Base-by-base conservation (phyloP, 1,139 yeast genomes). In the Magnusiomyces clavatus region DNA sequence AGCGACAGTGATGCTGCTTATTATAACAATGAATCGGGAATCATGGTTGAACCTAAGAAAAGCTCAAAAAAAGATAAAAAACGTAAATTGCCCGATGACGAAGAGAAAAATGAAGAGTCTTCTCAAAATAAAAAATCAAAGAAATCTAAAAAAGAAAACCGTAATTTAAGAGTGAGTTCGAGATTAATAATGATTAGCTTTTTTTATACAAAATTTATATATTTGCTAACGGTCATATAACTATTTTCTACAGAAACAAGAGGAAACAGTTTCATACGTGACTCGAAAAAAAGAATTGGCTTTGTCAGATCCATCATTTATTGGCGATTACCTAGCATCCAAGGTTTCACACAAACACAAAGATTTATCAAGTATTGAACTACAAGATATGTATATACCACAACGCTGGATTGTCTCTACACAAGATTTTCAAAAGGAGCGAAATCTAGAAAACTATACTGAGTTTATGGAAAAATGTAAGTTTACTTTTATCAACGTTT, bases 281-380 rank as follows among this genome's bases (percentile, higher is more conserved):
- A 72, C 75, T 20, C 72, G 73, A 51, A 83, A 83, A 67, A 68
- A 69, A 51, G 63, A 70, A 20, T 64, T 84, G 35, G 76, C 86
- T 1, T 60, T 59, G 3, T 78, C 78, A 61, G 72, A 77, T 1
- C 70, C 83, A 0, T 83, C 78, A 20, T 65, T 77, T 38, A 78
- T 85, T 48, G 77, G 81, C 1, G 90, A 84, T 57, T 80, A 68
- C 60, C 68, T 85, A 47, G 81, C 82, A 48, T 65, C 72, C 42
- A 74, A 75, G 59, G 73, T 83, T 39, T 69, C 79, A 43, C 73
- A 72, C 52, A 72, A 72, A 57, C 73, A 81, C 62, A 73, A 79
- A 17, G 80, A 82, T 54, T 70, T 84, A 36, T 77, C 87, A 1
- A 73, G 82, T 1, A 69, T 85, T 49, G 92, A 84, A 59, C 72